Evolutionary conservation across 1,139 yeast genomes (phyloP).

Genomic region (Suhomyces wounanorum): DNA sequence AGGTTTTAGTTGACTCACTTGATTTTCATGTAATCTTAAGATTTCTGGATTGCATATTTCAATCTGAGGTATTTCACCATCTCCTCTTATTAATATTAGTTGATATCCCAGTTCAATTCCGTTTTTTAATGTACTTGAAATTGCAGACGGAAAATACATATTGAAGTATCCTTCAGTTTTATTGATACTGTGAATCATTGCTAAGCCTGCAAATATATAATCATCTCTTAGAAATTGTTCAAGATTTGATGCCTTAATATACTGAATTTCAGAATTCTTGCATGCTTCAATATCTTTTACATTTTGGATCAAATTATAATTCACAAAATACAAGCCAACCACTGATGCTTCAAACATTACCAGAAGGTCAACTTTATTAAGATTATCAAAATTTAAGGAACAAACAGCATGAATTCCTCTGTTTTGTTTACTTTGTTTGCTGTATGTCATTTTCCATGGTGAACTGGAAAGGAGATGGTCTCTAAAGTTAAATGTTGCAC

Average conservation of each 20-base stretch:
- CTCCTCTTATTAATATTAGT: constrained; percentile 61
- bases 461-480: constrained; percentile 46
- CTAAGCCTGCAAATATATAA: constrained; percentile 36
- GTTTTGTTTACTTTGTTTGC: constrained; percentile 16
- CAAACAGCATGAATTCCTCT: constrained; percentile 42
- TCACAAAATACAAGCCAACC: constrained; percentile 47
- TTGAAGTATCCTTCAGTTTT: constrained; percentile 41
- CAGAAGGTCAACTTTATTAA: constrained; percentile 35
- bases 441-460: constrained; percentile 54
- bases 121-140: constrained; percentile 14
- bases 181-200: constrained; percentile 67
- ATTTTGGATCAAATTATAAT: not conserved
- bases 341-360: constrained; percentile 56
- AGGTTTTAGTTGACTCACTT: constrained; percentile 7
- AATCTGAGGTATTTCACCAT: constrained; percentile 51
- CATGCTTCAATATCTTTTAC: not conserved
- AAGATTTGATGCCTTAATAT: constrained; percentile 2
- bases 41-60: constrained; percentile 35
- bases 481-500: constrained; percentile 44
- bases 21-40: constrained; percentile 16
- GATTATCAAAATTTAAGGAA: constrained; percentile 35
- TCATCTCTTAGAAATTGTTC: no score
- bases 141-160: constrained; percentile 55
- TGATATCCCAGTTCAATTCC: constrained; percentile 28
- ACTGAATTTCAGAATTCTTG: constrained; percentile 1